phyloP scores from a whole-genome alignment of 768 basidiomycete genomes.

The Russula emetica region DNA sequence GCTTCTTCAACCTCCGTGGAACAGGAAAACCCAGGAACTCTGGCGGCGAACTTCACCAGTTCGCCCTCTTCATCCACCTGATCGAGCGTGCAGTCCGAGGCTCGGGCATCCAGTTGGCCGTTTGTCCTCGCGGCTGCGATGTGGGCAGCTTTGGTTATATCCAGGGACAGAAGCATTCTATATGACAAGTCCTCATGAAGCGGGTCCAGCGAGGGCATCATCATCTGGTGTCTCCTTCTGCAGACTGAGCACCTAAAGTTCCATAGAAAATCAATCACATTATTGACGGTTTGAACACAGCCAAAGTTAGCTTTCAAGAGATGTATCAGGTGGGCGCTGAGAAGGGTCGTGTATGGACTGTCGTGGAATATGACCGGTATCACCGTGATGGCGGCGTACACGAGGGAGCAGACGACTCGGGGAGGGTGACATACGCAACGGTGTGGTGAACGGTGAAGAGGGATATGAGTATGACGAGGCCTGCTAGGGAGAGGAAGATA shows the following conservation, averaged over 20 bases:
- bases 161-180: neutral
- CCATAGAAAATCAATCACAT: neutral
- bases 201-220: neutral
- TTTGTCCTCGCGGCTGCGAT: neutral
- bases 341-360: conserved; percentile 13
- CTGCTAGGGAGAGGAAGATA: conserved; percentile 15
- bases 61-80: conserved; percentile 9
- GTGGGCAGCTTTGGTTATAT: neutral
- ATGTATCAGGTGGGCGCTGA: neutral
- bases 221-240: no score
- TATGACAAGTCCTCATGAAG: neutral
- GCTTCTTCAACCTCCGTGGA: neutral
- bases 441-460: conserved; percentile 9
- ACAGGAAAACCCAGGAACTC: conserved; percentile 6
- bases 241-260: neutral
- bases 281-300: neutral
- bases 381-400: conserved; percentile 8
- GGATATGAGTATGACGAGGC: conserved; percentile 21
- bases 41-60: neutral
- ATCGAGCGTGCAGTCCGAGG: conserved; percentile 10
- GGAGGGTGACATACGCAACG: conserved; percentile 1
- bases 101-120: conserved; percentile 2
- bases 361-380: conserved; percentile 6
- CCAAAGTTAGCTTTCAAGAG: neutral
- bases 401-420: neutral